Evolutionary conservation across 345 rosid species (phyloP), one percentile per base, ranked within the genome.

Genomic region (Streptanthus diversifolius): DNA sequence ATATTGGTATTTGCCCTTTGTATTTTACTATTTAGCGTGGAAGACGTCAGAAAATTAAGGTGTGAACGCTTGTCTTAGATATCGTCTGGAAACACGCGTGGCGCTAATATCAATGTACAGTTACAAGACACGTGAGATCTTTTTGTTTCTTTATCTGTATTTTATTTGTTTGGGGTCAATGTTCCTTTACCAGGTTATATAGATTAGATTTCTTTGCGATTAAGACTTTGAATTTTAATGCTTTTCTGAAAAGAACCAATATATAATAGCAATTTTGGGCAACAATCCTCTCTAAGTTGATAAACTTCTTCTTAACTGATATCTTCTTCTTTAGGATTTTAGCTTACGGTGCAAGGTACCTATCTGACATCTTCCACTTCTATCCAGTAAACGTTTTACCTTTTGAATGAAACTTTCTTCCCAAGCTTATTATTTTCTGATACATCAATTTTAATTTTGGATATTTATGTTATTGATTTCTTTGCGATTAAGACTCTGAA

Each of bases 1-100:
- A 66, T 11, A 35, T 11, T 66, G n/a, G 1, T 5, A 4, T 41
- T 35, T 35, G 12, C 4, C 44, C 59, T 8, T 51, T n/a, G 53
- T 21, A 8, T 2, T 52, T 48, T 19, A 22, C 39, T 1, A 4
- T 30, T 5, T 30, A 5, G 33, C 8, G 33, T 5, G 33, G 33
- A 8, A 5, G 33, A 30, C 9, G 27, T 21, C 36, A 33, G 36
- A 25, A 3, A 33, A 49, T 56, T 13, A 66, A 57, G 73, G 37
- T 75, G 74, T 52, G 70, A 75, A 75, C 73, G 21, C 12, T 30
- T 66, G 7, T 25, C 56, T 29, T 25, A 52, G 63, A 68, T 41
- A 41, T 19, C 73, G 57, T 68, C 57, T 75, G 27, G 52, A 45
- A 66, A 66, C 39, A 67, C 68, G 78, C 79, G 74, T 68, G 65